Evolutionary conservation across 805 yeast genomes (phyloP).

Genomic region (Candida boleticola): DNA sequence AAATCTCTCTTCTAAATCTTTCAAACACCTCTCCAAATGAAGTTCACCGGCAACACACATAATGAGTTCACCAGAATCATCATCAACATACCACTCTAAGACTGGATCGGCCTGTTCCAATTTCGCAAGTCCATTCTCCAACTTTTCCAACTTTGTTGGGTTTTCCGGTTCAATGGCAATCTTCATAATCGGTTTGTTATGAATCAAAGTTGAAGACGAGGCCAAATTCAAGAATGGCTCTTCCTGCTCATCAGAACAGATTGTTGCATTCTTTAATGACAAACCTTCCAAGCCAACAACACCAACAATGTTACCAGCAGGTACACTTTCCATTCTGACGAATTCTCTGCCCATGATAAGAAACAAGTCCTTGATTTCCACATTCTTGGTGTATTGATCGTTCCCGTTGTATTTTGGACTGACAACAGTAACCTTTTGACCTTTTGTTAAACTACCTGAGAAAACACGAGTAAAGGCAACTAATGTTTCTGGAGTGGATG

Average conservation of each 20-base stretch:
- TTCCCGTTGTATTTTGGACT: conserved; percentile 78
- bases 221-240: conserved; percentile 70
- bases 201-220: conserved; percentile 44
- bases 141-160: conserved; percentile 71
- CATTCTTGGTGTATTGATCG: conserved; percentile 51
- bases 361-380: conserved; percentile 67
- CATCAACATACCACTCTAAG: conserved; percentile 77
- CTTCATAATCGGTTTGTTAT: conserved; percentile 86
- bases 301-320: conserved; percentile 95
- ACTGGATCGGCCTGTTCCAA: conserved; percentile 93
- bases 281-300: conserved; percentile 86
- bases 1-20: conserved; percentile 86
- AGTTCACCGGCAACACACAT: conserved; percentile 95
- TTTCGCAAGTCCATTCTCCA: conserved; percentile 75
- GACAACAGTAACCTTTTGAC: conserved; percentile 71
- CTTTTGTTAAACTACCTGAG: conserved; percentile 76
- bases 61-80: conserved; percentile 88
- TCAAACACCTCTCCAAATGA: conserved; percentile 90
- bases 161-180: conserved; percentile 95
- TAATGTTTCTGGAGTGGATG: conserved; percentile 57
- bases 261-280: conserved; percentile 83
- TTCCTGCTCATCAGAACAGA: conserved; percentile 65
- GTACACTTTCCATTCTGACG: conserved; percentile 72
- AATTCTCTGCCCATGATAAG: conserved; percentile 92
- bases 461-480: conserved; percentile 88